These are phyloP conservation scores for Suillus luteus DNA, from an alignment of 768 basidiomycete species.

Conservation along the genomic window DNA sequence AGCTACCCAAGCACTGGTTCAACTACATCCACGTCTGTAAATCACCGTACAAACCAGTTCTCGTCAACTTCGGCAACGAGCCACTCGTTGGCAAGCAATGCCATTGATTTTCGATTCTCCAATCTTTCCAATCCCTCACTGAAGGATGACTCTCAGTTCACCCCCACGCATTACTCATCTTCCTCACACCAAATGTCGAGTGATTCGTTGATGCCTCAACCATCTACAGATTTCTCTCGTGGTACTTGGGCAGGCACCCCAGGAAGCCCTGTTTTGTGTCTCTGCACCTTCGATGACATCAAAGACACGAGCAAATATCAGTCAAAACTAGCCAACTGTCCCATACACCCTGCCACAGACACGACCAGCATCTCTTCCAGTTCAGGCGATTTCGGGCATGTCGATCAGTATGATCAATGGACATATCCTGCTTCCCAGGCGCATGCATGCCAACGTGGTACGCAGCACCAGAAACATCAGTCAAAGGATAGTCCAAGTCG, in stretches of 20 bases:
- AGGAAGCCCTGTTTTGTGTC: not conserved
- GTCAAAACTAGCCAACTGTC: not conserved
- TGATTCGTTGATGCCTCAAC: not conserved
- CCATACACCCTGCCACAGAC: not conserved
- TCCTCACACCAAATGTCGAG: not conserved
- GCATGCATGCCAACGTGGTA: not conserved
- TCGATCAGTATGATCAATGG: not conserved
- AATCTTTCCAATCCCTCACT: not conserved
- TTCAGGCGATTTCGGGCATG: not conserved
- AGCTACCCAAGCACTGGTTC: not conserved
- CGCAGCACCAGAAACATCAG: not conserved
- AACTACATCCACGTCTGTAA: not conserved
- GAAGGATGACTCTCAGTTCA: not conserved
- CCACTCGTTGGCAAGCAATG: not conserved
- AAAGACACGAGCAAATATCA: not conserved
- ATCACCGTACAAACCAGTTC: not conserved
- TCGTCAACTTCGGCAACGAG: not conserved
- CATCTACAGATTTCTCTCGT: not conserved
- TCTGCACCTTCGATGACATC: not conserved
- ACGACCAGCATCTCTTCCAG: not conserved
- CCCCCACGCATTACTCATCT: not conserved
- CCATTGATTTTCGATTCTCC: not conserved
- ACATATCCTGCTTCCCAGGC: not conserved
- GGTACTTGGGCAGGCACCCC: not conserved
- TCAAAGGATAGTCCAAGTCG: not conserved